phyloP scores from a whole-genome alignment of 31 red algal species.

The Endocladia muricata region DNA sequence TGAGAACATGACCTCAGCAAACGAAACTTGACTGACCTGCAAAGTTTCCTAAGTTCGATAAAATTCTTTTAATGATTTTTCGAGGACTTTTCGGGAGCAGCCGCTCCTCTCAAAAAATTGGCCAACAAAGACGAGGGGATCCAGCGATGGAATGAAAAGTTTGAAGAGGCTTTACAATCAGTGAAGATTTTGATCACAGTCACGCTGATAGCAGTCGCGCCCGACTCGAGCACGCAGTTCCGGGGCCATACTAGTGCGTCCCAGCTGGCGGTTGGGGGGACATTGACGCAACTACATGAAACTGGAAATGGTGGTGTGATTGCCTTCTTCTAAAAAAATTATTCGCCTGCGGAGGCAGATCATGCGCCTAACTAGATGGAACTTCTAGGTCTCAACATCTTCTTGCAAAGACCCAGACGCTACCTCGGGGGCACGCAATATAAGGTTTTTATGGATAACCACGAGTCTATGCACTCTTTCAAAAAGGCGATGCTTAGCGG shows the following conservation, averaged over 20 bases:
- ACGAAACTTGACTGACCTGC: conserved; percentile 7
- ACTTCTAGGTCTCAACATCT: conserved; percentile 10
- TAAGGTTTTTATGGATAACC: conserved; percentile 32
- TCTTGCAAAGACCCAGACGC: neutral
- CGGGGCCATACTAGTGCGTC: conserved; percentile 19
- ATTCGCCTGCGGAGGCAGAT: neutral
- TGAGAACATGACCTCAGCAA: conserved; percentile 6
- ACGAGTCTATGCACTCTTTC: conserved; percentile 8
- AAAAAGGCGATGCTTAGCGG: conserved; percentile 3
- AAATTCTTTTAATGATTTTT: conserved; percentile 35
- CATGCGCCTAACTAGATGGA: conserved; percentile 20
- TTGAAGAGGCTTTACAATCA: conserved; percentile 4
- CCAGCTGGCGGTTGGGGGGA: conserved; percentile 11
- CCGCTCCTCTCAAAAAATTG: conserved; percentile 29
- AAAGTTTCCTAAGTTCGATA: conserved; percentile 10
- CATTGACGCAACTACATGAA: conserved; percentile 3
- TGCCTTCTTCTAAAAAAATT: conserved; percentile 8
- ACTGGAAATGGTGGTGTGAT: neutral
- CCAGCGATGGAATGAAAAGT: conserved; percentile 7
- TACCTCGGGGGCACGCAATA: conserved; percentile 14
- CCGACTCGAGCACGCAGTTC: conserved; percentile 19
- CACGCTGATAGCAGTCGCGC: neutral
- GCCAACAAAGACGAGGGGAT: conserved; percentile 16
- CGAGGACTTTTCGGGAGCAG: conserved; percentile 4
- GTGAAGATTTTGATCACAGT: neutral